phyloP scores from a whole-genome alignment of 169 alveolate genomes.

The Cryptosporidium ubiquitum region DNA sequence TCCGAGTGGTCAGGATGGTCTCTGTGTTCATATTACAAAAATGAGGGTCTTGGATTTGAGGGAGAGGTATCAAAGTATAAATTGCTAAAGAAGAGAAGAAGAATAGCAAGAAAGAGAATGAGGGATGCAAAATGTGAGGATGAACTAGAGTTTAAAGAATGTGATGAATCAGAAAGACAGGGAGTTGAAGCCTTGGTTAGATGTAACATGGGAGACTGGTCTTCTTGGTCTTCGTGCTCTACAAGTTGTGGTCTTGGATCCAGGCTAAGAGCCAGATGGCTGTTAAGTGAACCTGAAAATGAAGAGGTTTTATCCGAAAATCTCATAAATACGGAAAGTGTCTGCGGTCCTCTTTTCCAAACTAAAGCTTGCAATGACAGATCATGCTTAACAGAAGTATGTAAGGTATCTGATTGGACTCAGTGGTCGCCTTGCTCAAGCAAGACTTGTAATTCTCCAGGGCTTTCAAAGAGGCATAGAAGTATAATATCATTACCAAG shows the following conservation, averaged over 20 bases:
- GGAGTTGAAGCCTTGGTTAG: conserved; percentile 25
- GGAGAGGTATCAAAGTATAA: neutral
- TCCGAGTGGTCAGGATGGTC: conserved; percentile 67
- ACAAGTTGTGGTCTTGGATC: conserved; percentile 78
- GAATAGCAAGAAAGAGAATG: neutral
- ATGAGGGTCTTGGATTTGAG: neutral
- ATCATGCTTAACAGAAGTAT: conserved; percentile 61
- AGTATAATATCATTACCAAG: conserved; percentile 26
- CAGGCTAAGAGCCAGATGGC: conserved; percentile 73
- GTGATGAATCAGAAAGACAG: conserved; percentile 2
- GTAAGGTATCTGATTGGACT: conserved; percentile 79
- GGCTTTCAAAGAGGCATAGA: conserved; percentile 49
- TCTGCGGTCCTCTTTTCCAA: conserved; percentile 63
- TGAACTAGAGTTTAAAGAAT: conserved; percentile 20
- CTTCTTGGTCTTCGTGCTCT: conserved; percentile 78
- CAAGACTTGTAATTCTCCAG: conserved; percentile 29
- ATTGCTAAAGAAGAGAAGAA: conserved; percentile 13
- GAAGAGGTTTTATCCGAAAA: conserved; percentile 42
- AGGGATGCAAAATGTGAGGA: conserved; percentile 14
- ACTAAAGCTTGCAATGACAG: conserved; percentile 48
- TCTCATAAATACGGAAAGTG: conserved; percentile 29
- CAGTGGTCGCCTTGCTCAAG: conserved; percentile 77
- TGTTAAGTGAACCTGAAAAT: conserved; percentile 73
- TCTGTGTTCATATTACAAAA: conserved; percentile 11
- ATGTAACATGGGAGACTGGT: conserved; percentile 78